Evolutionary conservation across 192 early-diverging fungal genomes (phyloP).

Genomic region (Coemansia brasiliensis): DNA sequence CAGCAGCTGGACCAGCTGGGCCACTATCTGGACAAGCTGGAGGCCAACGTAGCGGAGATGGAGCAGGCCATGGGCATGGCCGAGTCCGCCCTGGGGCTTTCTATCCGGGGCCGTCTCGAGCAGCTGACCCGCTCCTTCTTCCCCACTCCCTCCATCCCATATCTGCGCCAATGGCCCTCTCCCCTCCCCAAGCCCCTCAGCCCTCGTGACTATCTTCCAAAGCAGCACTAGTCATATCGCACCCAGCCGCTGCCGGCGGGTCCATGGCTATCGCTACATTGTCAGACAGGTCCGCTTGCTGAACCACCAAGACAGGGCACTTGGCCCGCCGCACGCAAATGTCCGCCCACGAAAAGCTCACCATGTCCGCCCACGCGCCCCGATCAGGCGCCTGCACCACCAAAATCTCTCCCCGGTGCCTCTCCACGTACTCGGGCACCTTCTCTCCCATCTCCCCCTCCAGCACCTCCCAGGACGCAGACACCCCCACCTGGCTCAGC

Average conservation of each 20-base stretch:
- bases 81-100: slow-evolving; percentile 30
- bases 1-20: slow-evolving; percentile 10
- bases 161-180: slow-evolving; percentile 35
- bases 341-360: slow-evolving; percentile 43
- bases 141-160: slow-evolving; percentile 18
- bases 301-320: slow-evolving; percentile 39
- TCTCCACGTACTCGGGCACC: slow-evolving; percentile 23
- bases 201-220: slow-evolving; percentile 4
- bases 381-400: slow-evolving; percentile 29
- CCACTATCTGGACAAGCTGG: slow-evolving; percentile 9
- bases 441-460: slow-evolving; percentile 7
- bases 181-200: slow-evolving; percentile 18
- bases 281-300: slow-evolving; percentile 29
- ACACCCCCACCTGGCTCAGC: slow-evolving; percentile 17
- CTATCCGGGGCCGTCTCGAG: slow-evolving; percentile 20
- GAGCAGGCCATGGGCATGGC: slow-evolving; percentile 21
- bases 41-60: slow-evolving; percentile 13
- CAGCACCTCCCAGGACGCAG: slow-evolving; percentile 21
- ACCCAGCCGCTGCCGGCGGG: slow-evolving; percentile 17
- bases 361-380: not conserved
- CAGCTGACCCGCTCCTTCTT: slow-evolving; percentile 24
- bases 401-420: slow-evolving; percentile 30
- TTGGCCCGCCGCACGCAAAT: slow-evolving; percentile 13
- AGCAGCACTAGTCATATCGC: not conserved
- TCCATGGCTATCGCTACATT: slow-evolving; percentile 38